Conservation (phyloP, 2,329 filamentous ascomycete genomes). For the Tricladium varicosporioides region DNA sequence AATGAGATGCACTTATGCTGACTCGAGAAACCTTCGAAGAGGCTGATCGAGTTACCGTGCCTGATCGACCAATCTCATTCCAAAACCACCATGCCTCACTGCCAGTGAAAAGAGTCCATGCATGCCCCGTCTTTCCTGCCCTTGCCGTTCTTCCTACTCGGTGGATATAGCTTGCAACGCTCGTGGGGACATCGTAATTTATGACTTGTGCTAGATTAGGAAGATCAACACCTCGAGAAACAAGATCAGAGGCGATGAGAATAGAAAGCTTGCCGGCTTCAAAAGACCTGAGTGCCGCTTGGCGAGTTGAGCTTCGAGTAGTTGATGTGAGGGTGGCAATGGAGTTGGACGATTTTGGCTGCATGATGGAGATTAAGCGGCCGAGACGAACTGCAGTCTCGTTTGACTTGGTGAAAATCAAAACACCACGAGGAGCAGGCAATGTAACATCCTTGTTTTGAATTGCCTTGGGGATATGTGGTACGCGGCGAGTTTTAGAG, state of each 20-base stretch:
- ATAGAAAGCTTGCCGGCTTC: slow-evolving; percentile 61
- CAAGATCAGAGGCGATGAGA: slow-evolving; percentile 89
- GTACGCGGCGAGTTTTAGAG: neutral
- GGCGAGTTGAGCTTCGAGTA: slow-evolving; percentile 67
- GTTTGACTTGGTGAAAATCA: slow-evolving; percentile 91
- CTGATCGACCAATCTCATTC: slow-evolving; percentile 68
- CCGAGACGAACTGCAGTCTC: slow-evolving; percentile 85
- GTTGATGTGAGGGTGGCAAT: slow-evolving; percentile 76
- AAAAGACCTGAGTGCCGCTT: slow-evolving; percentile 68
- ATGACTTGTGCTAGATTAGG: slow-evolving; percentile 77
- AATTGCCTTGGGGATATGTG: neutral
- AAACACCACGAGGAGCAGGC: slow-evolving; percentile 41
- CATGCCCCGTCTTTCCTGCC: slow-evolving; percentile 70
- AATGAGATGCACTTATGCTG: slow-evolving; percentile 39
- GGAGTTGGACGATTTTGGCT: slow-evolving; percentile 52
- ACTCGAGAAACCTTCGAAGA: slow-evolving; percentile 43
- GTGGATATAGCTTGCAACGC: slow-evolving; percentile 81
- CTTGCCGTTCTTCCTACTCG: slow-evolving; percentile 88
- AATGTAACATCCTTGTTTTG: slow-evolving; percentile 12
- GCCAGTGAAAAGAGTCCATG: slow-evolving; percentile 84
- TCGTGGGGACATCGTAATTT: slow-evolving; percentile 89
- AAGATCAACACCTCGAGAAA: slow-evolving; percentile 85
- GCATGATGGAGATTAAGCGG: slow-evolving; percentile 69
- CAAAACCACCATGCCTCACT: slow-evolving; percentile 85
- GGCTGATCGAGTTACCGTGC: slow-evolving; percentile 45